Evolutionary conservation across 1,284 basidiomycete genomes (phyloP).

Genomic region (Malassezia arunalokei): DNA sequence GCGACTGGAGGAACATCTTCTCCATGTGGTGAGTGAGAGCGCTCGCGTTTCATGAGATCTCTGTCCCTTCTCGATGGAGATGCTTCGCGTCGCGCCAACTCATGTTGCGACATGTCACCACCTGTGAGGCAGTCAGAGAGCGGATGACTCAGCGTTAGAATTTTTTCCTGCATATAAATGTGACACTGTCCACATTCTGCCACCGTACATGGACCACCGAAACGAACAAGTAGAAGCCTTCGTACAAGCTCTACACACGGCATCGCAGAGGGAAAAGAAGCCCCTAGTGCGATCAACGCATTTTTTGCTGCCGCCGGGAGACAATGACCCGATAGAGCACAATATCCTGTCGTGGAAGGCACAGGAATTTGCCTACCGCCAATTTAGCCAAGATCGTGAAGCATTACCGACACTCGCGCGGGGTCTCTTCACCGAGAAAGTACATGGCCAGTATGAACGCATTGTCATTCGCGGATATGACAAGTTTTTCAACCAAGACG

Average conservation of each 20-base stretch:
- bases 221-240: conserved; percentile 1
- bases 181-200: background rate
- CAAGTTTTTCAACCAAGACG: conserved; percentile 97
- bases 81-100: too few relatives aligned
- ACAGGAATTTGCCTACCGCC: conserved; percentile 42
- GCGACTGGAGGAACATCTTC: background rate
- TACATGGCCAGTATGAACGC: conserved; percentile 49
- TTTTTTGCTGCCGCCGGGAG: background rate
- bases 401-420: conserved; percentile 41
- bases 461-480: conserved; percentile 90
- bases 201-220: background rate
- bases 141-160: background rate
- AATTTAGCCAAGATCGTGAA: conserved; percentile 22
- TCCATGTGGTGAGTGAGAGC: background rate
- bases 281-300: conserved; percentile 24
- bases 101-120: too few relatives aligned
- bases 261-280: conserved; percentile 14
- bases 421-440: conserved; percentile 36
- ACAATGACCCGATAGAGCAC: conserved; percentile 7
- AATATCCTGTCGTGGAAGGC: conserved; percentile 37
- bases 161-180: background rate
- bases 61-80: too few relatives aligned
- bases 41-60: background rate
- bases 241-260: conserved; percentile 19
- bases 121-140: too few relatives aligned